Base-by-base conservation (phyloP, 108 stramenopile species). In the Cyclotella sp. region DNA sequence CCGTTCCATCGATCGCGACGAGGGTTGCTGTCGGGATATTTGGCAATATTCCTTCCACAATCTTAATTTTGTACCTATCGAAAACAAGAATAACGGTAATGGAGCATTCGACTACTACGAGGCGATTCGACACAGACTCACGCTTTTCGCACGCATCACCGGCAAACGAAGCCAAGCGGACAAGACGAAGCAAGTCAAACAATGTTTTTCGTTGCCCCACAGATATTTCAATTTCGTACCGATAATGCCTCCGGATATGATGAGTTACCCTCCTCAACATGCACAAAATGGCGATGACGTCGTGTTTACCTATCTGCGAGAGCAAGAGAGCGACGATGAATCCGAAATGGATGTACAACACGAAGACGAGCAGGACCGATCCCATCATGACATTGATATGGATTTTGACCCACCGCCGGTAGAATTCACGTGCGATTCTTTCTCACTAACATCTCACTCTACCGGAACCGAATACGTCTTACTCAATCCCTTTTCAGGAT, bases 401-500 rank as follows among this genome's bases (percentile, higher is more conserved):
- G 51, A 72, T 12, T 29, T 70, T 8, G 81, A 86, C 64, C 78
- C 85, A 10, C 87, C 90, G 21, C 88, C 90, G 10, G 87, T 88
- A 14, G 83, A 85, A 70, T 91, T 83, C 71, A 73, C 72, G 13
- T 91, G 90, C 44, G 80, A 82, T 63, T 86, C 83, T 27, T 87
- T 84, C 63, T 29, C 74, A 13, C 71, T 89, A 19, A 86, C 85
- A 0, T 78, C 73, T 39, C 42, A 79, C 39, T 82, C 68, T 0
- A 73, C 75, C 14, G 67, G 78, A 24, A 14, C 68, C 24, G 88
- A 87, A 86, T 73, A 85, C 5, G 63, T 86, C 1, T 57, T 87
- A 10, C 68, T 91, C 68, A 74, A 91, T 84, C 90, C 90, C n/a
- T 86, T 84, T 42, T 73, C 83, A 64, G 77, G 84, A 30, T 78